These are phyloP conservation scores for Cenococcum geophilum DNA, from an alignment of 495 filamentous ascomycete genomes.

Conservation along the genomic window DNA sequence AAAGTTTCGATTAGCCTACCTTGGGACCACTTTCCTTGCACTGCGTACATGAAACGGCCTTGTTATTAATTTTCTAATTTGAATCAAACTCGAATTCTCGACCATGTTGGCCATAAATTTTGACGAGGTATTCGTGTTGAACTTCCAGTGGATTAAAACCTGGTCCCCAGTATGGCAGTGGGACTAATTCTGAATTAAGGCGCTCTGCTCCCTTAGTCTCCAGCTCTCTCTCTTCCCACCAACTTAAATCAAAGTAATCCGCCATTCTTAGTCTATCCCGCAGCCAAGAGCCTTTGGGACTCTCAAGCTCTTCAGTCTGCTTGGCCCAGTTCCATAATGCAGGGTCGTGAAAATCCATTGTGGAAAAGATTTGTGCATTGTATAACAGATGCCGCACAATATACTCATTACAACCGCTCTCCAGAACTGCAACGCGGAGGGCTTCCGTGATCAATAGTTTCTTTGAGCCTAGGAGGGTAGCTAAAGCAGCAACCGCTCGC, in stretches of 20 bases:
- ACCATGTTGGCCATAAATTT: constrained; percentile 18
- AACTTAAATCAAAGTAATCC: constrained; percentile 18
- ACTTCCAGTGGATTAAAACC: constrained; percentile 20
- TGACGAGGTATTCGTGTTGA: constrained; percentile 17
- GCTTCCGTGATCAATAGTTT: constrained; percentile 15
- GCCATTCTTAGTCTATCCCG: constrained; percentile 13
- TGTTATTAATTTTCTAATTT: too few relatives aligned
- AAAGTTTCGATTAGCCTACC: too few relatives aligned
- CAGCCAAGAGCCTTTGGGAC: background rate
- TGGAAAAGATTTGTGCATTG: constrained; percentile 26
- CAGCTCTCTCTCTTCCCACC: constrained; percentile 13
- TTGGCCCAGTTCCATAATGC: constrained; percentile 25
- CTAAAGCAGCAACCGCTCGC: constrained; percentile 23
- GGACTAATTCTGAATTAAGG: background rate
- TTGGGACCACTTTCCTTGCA: too few relatives aligned
- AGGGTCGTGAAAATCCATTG: constrained; percentile 24
- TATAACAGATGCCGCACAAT: constrained; percentile 22
- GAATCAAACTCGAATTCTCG: too few relatives aligned
- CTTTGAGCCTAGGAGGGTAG: constrained; percentile 17
- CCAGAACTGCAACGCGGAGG: constrained; percentile 14
- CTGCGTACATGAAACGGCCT: too few relatives aligned
- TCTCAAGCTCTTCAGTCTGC: constrained; percentile 7
- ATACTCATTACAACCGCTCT: constrained; percentile 17
- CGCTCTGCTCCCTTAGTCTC: constrained; percentile 1
- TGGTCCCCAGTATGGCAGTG: constrained; percentile 24